These are phyloP conservation scores for Rugonectria rugulosa DNA, from an alignment of 2,329 filamentous ascomycete species.

Conservation along the genomic window DNA sequence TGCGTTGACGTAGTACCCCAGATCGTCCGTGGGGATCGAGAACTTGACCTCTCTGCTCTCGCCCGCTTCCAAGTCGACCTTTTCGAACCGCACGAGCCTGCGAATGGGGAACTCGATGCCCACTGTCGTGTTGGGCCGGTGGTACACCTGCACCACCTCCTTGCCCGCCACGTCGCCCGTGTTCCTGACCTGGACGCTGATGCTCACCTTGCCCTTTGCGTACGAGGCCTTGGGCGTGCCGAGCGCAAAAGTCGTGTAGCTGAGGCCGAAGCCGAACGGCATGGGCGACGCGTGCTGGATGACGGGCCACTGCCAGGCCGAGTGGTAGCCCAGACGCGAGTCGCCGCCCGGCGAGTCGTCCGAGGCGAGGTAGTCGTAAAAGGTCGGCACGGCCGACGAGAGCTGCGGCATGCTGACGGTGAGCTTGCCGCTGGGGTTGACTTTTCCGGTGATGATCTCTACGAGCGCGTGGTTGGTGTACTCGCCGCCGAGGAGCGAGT, in stretches of 20 bases:
- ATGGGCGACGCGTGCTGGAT: conserved; percentile 33
- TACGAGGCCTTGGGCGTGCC: conserved; percentile 41
- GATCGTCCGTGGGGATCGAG: conserved; percentile 34
- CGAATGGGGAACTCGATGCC: conserved; percentile 58
- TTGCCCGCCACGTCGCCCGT: conserved; percentile 58
- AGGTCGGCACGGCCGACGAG: conserved; percentile 60
- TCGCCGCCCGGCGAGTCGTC: conserved; percentile 67
- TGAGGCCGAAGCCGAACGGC: conserved; percentile 68
- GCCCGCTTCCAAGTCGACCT: conserved; percentile 65
- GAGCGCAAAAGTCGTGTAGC: conserved; percentile 69
- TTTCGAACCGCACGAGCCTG: conserved; percentile 67
- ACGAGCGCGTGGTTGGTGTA: conserved; percentile 69
- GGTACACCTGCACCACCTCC: conserved; percentile 62
- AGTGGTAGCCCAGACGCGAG: conserved; percentile 62
- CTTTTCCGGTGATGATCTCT: conserved; percentile 68
- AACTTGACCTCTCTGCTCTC: conserved; percentile 51
- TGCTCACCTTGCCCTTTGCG: conserved; percentile 51
- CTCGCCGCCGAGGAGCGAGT: conserved; percentile 70
- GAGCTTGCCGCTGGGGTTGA: conserved; percentile 59
- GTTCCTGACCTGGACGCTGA: conserved; percentile 63
- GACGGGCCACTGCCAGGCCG: conserved; percentile 48
- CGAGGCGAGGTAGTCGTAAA: conserved; percentile 71
- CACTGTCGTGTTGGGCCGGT: conserved; percentile 56
- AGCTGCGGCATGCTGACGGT: conserved; percentile 57
- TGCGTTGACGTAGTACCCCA: conserved; percentile 40